These are phyloP conservation scores for Inga oerstediana DNA, from an alignment of 306 rosid species.

Conservation along the genomic window DNA sequence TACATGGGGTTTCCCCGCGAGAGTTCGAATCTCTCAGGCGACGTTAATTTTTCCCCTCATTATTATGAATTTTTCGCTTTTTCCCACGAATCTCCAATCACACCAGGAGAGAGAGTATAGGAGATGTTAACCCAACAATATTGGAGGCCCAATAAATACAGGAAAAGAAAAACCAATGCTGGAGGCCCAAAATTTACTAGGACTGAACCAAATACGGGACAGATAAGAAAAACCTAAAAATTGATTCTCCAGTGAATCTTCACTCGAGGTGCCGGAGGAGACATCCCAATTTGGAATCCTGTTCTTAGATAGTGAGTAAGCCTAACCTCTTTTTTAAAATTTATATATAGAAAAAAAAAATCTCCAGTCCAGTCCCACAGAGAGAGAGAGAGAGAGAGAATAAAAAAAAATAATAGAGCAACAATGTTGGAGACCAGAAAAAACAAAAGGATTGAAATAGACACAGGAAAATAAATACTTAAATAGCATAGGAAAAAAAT, in stretches of 20 bases:
- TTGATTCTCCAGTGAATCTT: neutral
- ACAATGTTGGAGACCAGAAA: neutral
- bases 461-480: neutral
- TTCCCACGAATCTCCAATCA: neutral
- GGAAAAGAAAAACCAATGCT: too few species aligned
- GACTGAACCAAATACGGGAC: neutral
- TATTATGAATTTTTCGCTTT: too few species aligned
- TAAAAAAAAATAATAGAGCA: neutral
- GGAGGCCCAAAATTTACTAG: neutral
- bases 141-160: too few species aligned
- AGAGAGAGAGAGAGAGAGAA: neutral
- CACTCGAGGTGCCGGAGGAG: too few species aligned
- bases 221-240: too few species aligned
- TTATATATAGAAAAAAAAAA: too few species aligned
- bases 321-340: too few species aligned
- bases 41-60: neutral
- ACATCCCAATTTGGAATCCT: too few species aligned
- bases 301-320: too few species aligned
- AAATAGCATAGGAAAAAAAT: neutral
- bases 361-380: neutral
- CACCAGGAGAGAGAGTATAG: neutral
- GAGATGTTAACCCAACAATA: neutral
- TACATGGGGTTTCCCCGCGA: conserved; percentile 71
- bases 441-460: neutral
- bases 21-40: conserved; percentile 79